These are phyloP conservation scores for Stagonosporopsis chrysanthemi DNA, from an alignment of 2,329 filamentous ascomycete species.

Conservation along the genomic window DNA sequence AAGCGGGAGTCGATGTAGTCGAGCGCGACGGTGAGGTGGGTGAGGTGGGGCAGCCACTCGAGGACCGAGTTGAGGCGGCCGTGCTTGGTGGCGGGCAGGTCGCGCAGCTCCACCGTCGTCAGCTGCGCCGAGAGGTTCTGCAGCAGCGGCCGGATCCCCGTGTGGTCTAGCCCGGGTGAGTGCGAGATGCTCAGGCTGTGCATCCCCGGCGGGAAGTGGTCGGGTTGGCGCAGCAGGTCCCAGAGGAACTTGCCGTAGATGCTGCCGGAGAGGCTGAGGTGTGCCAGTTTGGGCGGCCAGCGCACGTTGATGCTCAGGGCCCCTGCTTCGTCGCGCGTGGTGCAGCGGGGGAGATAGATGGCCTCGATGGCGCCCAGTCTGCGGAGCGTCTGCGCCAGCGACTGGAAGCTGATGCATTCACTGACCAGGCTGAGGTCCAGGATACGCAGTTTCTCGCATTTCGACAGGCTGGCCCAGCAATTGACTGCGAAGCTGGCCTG, in stretches of 20 bases:
- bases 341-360: constrained; percentile 56
- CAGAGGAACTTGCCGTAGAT: constrained; percentile 54
- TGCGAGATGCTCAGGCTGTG: constrained; percentile 50
- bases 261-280: constrained; percentile 54
- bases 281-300: constrained; percentile 55
- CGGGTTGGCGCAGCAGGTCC: constrained; percentile 44
- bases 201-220: constrained; percentile 42
- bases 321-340: constrained; percentile 38
- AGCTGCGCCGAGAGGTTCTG: constrained; percentile 42
- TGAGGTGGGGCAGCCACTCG: constrained; percentile 50
- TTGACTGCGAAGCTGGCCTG: constrained; percentile 65
- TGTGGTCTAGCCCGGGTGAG: constrained; percentile 50
- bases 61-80: constrained; percentile 53
- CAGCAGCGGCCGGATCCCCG: constrained; percentile 50
- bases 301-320: constrained; percentile 34
- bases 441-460: constrained; percentile 58
- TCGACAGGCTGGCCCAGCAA: constrained; percentile 64
- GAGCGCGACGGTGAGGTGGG: constrained; percentile 52
- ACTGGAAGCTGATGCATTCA: constrained; percentile 58
- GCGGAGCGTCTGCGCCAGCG: constrained; percentile 60
- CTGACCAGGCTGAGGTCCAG: constrained; percentile 63
- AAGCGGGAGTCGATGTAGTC: constrained; percentile 57
- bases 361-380: constrained; percentile 54
- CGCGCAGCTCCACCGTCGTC: constrained; percentile 49
- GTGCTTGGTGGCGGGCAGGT: constrained; percentile 51